A percentile compares a stretch with the other conserved stretches of the same genome.
phyloP scores from a whole-genome alignment of 129 eudicot genomes.

The Deinandra increscens region DNA sequence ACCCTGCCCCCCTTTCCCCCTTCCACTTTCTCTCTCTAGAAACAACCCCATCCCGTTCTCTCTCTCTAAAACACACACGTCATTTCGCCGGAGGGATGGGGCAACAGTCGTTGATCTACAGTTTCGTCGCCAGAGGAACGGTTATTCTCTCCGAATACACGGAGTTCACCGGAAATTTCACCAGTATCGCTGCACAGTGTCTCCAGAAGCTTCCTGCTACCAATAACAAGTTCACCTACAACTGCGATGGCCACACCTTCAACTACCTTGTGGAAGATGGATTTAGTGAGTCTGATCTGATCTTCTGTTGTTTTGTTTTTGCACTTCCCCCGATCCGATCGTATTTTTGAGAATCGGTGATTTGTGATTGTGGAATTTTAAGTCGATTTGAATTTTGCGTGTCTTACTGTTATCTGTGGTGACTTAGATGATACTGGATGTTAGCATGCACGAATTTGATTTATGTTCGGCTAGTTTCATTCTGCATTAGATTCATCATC shows the following conservation, averaged over 20 bases:
- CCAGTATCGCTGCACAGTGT: conserved; percentile 47
- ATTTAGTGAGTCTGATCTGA: neutral
- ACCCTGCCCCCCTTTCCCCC: conserved; percentile 14
- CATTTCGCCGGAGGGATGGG: conserved; percentile 30
- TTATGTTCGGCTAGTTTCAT: conserved; percentile 20
- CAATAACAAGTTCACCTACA: conserved; percentile 12
- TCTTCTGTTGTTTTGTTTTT: neutral
- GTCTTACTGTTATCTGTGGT: neutral
- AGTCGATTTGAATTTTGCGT: conserved; percentile 2
- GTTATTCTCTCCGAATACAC: conserved; percentile 52
- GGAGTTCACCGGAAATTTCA: conserved; percentile 52
- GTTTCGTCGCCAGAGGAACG: conserved; percentile 53
- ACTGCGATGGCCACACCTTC: conserved; percentile 55
- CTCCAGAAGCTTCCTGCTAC: conserved; percentile 27
- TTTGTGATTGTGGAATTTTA: neutral
- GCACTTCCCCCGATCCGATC: neutral
- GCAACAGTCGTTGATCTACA: conserved; percentile 48
- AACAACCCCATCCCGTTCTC: neutral
- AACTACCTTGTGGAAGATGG: conserved; percentile 46
- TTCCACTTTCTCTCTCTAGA: conserved; percentile 24
- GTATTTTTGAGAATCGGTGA: neutral
- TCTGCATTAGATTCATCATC: neutral
- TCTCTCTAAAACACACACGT: neutral
- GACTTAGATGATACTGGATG: neutral
- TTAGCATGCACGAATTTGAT: conserved; percentile 6